Evolutionary conservation across 1,284 basidiomycete genomes (phyloP), one percentile per base, ranked within the genome.

Genomic region (Phylloboletellus chloephorus): DNA sequence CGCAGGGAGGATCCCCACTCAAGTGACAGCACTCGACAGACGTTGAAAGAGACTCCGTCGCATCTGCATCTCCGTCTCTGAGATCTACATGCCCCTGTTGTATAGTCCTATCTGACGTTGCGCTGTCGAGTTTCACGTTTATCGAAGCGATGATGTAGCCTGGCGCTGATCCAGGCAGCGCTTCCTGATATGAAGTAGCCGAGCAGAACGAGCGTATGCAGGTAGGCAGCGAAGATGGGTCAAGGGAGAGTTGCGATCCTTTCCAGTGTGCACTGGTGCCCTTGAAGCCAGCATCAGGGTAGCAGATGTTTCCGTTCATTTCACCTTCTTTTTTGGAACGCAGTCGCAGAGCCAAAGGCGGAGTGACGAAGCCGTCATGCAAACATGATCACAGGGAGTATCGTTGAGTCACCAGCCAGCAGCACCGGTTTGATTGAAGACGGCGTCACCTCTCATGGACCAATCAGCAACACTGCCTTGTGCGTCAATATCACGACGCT

Each of bases 371-470:
- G n/a, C 31, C 9, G 12, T 12, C n/a, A 32, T n/a, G 17, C n/a
- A n/a, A n/a, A n/a, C n/a, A n/a, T 17, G 31, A 42, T 15, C 46
- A 47, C 33, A 44, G 46, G n/a, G n/a, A n/a, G n/a, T n/a, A n/a
- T 8, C 13, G 30, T 19, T 31, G 13, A 13, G 8, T 28, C 26
- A 11, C 45, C 24, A 19, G 20, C 11, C 8, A 23, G 39, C 45
- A 48, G 25, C 9, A n/a, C n/a, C n/a, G n/a, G 28, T 15, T 30
- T 15, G 23, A 48, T 28, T 26, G 38, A 39, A 46, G 37, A 49
- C 49, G 49, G 49, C 44, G 35, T 48, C 38, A 31, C 23, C 28
- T 38, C 22, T 32, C 29, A 21, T 28, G n/a, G n/a, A n/a, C n/a
- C n/a, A n/a, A n/a, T n/a, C n/a, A n/a, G n/a, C n/a, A n/a, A n/a